Evolutionary conservation across 225 moss, liverwort and hornwort genomes (phyloP), one percentile per base, ranked within the genome.

Genomic region (Sphagnum tenellum): DNA sequence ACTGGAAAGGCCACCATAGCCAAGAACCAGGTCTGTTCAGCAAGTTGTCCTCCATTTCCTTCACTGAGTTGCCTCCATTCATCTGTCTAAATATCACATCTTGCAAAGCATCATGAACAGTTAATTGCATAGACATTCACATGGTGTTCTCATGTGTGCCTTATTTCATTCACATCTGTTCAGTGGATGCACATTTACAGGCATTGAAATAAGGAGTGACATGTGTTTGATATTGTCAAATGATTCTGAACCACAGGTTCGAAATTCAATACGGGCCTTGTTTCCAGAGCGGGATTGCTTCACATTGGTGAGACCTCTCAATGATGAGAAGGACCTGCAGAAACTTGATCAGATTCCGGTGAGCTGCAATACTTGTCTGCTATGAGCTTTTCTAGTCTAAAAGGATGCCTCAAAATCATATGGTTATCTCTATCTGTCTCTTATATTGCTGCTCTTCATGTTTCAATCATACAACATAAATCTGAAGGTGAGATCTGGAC

Each of bases 221-320:
- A 29, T 29, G 29, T 29, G 29, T 29, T 29, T 29, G 29, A 29
- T 29, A 29, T 29, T 29, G 29, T 1, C 29, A 29, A 29, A 29
- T 1, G 1, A 29, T 29, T 29, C 29, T 29, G 29, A 29, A 29
- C 29, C 29, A 29, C 29, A 91, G 88, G 90, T 94, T 45, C 86
- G 90, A 69, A 88, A 90, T 48, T 94, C 93, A 7, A 81, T 94
- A 61, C 90, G 93, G 11, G 86, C 90, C 29, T 66, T 94, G 46
- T 94, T 94, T 66, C 93, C 93, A 9, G 89, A 89, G 29, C 89
- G 93, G 50, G 93, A 94, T 59, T 94, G 93, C 69, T 88, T 80
- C 66, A 89, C 93, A n/a, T 78, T 94, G 64, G 93, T 94, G 49
- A 82, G 93, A 49, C 93, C 93, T 45, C 77, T 94, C 47, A 89